Conservation (phyloP, 805 yeast species). For the Ogataea haglerorum region DNA sequence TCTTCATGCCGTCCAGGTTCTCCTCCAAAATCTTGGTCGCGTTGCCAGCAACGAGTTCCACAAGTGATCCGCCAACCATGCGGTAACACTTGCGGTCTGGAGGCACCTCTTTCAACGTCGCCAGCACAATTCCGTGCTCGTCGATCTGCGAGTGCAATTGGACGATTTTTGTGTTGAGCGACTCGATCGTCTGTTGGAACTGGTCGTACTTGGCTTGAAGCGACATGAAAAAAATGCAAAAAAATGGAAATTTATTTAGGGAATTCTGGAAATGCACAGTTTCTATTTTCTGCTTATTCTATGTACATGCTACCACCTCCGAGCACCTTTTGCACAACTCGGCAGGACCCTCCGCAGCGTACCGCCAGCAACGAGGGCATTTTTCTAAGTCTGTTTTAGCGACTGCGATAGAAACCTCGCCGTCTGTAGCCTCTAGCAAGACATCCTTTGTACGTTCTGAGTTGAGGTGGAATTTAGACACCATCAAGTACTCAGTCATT, state of each 20-base stretch:
- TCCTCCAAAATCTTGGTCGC: constrained; percentile 60
- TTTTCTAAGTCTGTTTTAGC: constrained; percentile 39
- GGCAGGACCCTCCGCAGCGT: constrained; percentile 47
- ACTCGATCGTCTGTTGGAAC: constrained; percentile 47
- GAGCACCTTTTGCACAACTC: constrained; percentile 67
- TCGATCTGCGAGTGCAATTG: constrained; percentile 47
- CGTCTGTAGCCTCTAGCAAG: background rate
- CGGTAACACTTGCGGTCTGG: constrained; percentile 75
- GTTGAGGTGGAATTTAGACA: constrained; percentile 51
- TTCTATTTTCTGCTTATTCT: background rate
- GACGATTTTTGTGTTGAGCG: constrained; percentile 42
- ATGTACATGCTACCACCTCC: constrained; percentile 31
- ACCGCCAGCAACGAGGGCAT: constrained; percentile 97
- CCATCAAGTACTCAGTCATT: constrained; percentile 56
- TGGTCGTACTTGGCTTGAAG: constrained; percentile 50
- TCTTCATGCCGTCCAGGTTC: constrained; percentile 48
- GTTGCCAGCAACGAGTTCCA: constrained; percentile 77
- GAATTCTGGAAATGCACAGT: background rate
- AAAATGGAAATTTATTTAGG: background rate
- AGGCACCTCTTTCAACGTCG: constrained; percentile 51
- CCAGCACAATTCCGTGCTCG: constrained; percentile 51
- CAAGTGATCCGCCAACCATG: constrained; percentile 91
- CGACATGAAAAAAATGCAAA: constrained; percentile 3
- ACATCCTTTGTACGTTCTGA: background rate
- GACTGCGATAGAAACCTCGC: background rate